Conservation (phyloP, 2,329 filamentous ascomycete genomes). For the Apiospora saccharicola region DNA sequence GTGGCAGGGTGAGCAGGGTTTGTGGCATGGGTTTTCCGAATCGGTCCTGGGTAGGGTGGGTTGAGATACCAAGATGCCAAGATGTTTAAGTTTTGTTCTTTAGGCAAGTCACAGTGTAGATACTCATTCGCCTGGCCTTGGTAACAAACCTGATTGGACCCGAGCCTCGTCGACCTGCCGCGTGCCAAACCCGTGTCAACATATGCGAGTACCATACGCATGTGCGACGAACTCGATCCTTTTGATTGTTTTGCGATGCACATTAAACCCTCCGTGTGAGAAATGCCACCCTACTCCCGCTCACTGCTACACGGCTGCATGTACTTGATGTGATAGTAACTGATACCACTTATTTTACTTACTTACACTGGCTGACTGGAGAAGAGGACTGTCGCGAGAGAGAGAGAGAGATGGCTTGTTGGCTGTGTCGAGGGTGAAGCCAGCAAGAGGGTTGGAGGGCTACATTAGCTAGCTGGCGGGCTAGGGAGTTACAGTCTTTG, state of each 20-base stretch:
- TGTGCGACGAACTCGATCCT: constrained; percentile 7
- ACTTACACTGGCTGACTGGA: background rate
- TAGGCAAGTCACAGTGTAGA: constrained; percentile 19
- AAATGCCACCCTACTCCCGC: background rate
- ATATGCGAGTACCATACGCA: background rate
- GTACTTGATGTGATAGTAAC: background rate
- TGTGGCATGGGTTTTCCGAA: background rate
- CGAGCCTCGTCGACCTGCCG: constrained; percentile 2
- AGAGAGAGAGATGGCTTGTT: background rate
- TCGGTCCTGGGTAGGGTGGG: background rate
- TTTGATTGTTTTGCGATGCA: constrained; percentile 9
- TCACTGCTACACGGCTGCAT: background rate
- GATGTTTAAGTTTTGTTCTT: background rate
- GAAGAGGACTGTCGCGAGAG: background rate
- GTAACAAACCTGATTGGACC: constrained; percentile 7
- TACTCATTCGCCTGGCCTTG: constrained; percentile 2
- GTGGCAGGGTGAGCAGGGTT: background rate
- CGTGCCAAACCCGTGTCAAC: background rate
- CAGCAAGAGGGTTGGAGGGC: background rate
- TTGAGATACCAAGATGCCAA: constrained; percentile 15
- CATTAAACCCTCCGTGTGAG: background rate
- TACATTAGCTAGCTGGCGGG: too few relatives aligned
- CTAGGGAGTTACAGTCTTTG: too few relatives aligned
- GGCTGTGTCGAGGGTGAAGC: background rate
- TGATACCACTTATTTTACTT: background rate